Conservation (phyloP, 2,329 filamentous ascomycete genomes). For the Ceratocystis cubensis region DNA sequence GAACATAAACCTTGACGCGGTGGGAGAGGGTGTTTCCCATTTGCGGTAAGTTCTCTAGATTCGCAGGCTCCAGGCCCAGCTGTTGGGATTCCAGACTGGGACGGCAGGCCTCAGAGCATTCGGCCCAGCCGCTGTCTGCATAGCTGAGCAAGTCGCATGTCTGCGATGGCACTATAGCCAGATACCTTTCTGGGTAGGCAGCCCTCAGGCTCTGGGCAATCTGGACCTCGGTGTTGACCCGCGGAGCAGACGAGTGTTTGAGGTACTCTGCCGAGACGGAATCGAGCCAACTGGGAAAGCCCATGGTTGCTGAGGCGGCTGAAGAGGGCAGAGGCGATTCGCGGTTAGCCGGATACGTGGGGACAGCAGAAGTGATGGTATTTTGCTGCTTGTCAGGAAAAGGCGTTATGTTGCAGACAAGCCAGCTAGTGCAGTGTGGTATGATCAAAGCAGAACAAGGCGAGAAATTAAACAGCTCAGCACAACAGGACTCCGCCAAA, state of each 20-base stretch:
- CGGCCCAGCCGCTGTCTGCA: slow-evolving; percentile 32
- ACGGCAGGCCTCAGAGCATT: not conserved
- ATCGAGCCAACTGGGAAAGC: slow-evolving; percentile 22
- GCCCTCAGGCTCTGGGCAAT: slow-evolving; percentile 32
- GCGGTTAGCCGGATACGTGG: not conserved
- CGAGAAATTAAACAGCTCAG: not conserved
- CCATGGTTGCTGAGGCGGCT: not conserved
- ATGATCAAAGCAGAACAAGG: not conserved
- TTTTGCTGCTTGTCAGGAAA: not conserved
- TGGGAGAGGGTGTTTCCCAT: slow-evolving; percentile 25
- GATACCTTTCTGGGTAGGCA: slow-evolving; percentile 34
- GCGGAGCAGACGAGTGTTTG: slow-evolving; percentile 31
- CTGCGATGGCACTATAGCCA: slow-evolving; percentile 30
- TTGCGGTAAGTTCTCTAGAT: not conserved
- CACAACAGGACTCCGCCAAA: not conserved
- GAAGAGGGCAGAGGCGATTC: not conserved
- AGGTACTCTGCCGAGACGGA: slow-evolving; percentile 25
- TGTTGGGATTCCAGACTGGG: too few species aligned
- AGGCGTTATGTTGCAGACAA: not conserved
- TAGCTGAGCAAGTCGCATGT: slow-evolving; percentile 33
- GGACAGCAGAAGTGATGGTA: not conserved
- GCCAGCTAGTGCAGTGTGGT: not conserved
- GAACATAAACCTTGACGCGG: slow-evolving; percentile 31
- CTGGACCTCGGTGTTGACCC: slow-evolving; percentile 34
- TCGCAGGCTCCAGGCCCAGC: not conserved